Percentiles rank a stretch among this genome's conserved stretches.
These are phyloP conservation scores for thale cress (Arabidopsis thaliana) DNA, from an alignment of 345 rosid species.

Conservation along the genomic window DNA sequence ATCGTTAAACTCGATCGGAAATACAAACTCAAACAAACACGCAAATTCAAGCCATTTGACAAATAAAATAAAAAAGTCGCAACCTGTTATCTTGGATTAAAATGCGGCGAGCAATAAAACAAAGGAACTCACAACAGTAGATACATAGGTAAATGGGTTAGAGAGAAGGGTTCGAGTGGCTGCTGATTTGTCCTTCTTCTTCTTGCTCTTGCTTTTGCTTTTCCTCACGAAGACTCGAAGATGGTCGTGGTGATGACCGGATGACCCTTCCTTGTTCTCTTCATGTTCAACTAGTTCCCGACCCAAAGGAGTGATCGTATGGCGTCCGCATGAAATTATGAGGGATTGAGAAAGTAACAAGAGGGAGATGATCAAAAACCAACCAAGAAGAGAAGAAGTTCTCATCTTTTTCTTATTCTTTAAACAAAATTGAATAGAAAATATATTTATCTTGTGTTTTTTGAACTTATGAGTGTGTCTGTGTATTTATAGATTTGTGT, in stretches of 20 bases:
- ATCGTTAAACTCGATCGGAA: not conserved
- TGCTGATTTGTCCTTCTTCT: constrained; percentile 42
- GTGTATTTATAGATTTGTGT: constrained; percentile 28
- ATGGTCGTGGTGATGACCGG: constrained; percentile 34
- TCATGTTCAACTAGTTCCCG: constrained; percentile 37
- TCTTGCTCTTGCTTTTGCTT: constrained; percentile 25
- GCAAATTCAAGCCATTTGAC: constrained; percentile 25
- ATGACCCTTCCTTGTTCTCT: constrained; percentile 16
- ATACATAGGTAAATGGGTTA: constrained; percentile 37
- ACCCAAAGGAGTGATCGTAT: constrained; percentile 17
- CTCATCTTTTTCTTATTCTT: constrained; percentile 29
- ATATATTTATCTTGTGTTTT: not conserved
- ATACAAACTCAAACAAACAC: constrained; percentile 26
- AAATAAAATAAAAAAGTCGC: not conserved
- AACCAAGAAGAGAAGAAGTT: constrained; percentile 32
- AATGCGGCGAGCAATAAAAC: constrained; percentile 37
- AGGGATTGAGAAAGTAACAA: constrained; percentile 39
- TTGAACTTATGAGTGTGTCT: not conserved
- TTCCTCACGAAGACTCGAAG: constrained; percentile 40
- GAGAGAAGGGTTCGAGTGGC: constrained; percentile 46
- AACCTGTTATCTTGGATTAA: constrained; percentile 3
- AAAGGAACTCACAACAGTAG: constrained; percentile 30
- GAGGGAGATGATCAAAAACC: constrained; percentile 39
- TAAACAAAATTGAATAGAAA: not conserved
- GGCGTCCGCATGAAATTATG: constrained; percentile 9